phyloP scores from a whole-genome alignment of 139 green algal genomes.

The Chlamydomonas sphaeroides region DNA sequence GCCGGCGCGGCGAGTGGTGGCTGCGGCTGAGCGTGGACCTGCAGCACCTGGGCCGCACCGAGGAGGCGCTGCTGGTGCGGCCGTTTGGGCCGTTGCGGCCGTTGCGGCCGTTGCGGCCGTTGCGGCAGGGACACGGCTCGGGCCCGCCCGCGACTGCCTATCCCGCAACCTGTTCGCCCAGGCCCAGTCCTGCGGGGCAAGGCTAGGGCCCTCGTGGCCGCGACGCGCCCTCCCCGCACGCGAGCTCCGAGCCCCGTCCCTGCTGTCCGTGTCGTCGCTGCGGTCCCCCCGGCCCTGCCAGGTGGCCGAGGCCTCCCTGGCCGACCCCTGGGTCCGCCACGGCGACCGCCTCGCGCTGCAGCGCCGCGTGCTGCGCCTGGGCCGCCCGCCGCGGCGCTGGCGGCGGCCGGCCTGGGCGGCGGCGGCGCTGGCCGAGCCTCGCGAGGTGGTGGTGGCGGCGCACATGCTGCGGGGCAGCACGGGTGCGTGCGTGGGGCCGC shows the following conservation, averaged over 20 bases:
- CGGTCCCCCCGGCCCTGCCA: too few relatives aligned
- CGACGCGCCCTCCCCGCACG: too few relatives aligned
- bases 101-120: too few relatives aligned
- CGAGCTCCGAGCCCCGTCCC: too few relatives aligned
- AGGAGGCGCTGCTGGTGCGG: conserved; percentile 34
- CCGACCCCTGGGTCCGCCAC: conserved; percentile 75
- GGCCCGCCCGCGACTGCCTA: too few relatives aligned
- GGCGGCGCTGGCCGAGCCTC: conserved; percentile 57
- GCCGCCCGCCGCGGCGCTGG: conserved; percentile 85
- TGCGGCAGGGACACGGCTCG: too few relatives aligned
- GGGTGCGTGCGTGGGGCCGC: not conserved
- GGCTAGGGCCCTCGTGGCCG: too few relatives aligned
- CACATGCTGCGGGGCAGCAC: not conserved
- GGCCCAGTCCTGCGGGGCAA: too few relatives aligned
- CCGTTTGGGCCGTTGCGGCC: not conserved
- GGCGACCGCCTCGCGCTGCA: conserved; percentile 69
- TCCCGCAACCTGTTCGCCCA: too few relatives aligned
- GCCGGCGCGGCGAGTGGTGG: conserved; percentile 85
- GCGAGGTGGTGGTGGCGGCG: conserved; percentile 22
- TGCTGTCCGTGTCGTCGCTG: too few relatives aligned
- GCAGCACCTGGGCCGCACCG: conserved; percentile 78
- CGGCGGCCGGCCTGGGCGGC: conserved; percentile 69
- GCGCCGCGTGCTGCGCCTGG: conserved; percentile 80
- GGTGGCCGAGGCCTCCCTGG: conserved; percentile 74
- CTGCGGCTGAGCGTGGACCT: conserved; percentile 78